Base-by-base conservation (phyloP, 208 protist species). In the Acanthamoeba castellanii region DNA sequence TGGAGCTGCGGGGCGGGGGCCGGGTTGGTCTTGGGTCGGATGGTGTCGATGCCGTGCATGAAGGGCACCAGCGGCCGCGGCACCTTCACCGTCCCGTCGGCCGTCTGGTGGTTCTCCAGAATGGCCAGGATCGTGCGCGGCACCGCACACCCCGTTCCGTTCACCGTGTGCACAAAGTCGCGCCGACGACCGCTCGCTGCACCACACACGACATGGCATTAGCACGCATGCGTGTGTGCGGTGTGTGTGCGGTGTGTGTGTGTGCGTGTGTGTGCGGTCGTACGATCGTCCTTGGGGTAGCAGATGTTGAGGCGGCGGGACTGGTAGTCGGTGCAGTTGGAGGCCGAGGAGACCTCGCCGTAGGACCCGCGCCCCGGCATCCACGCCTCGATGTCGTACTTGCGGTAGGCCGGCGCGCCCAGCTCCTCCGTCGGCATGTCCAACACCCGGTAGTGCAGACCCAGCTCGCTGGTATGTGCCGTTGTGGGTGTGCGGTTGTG, bases 341-440 rank as follows among this genome's bases (percentile, higher is more conserved):
- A 98, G 4, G 97, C 92, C n/a, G 66, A 81, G 50, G 57, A 57
- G 20, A 97, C 95, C 52, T 98, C 97, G 45, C 97, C 97, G 90
- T 96, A 98, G 22, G 55, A 57, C 32, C 78, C 81, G 27, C 95
- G 37, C 27, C 97, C 96, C 13, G 98, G 98, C 96, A 98, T 98
- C 96, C 97, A 98, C 13, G 97, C 97, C 91, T 98, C 98, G 59
- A 98, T 98, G 88, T 98, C 98, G 91, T 96, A 97, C 89, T 98
- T 98, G 68, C 96, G 95, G 70, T 96, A 96, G 2, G 97, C 97
- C 2, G 97, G 89, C 32, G 96, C 96, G 7, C 98, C 98, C 9
- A 98, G 82, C 34, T 98, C 98, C 42, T 95, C 95, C 11, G 96
- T 84, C 16, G 97, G 96, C 97, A 98, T 98, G 27, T 98, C 97